Evolutionary conservation across 2,329 filamentous ascomycete genomes (phyloP).

Genomic region (Cylindrodendrum hubeiense): DNA sequence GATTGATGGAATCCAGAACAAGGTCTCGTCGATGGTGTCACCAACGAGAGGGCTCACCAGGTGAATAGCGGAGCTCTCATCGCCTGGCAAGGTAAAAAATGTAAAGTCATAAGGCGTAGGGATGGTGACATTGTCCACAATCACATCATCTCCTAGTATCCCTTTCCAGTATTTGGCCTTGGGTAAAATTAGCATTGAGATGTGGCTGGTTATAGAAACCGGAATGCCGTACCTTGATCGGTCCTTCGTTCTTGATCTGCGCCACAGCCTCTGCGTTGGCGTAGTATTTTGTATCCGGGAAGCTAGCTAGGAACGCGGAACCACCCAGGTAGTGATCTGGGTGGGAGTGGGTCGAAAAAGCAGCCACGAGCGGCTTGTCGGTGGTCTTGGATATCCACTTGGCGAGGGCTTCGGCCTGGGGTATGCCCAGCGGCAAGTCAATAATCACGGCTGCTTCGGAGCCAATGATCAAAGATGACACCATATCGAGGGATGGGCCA

Average conservation of each 20-base stretch:
- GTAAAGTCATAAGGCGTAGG: constrained; percentile 25
- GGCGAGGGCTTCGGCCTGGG: constrained; percentile 21
- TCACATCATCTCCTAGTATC: constrained; percentile 8
- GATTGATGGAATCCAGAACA: constrained; percentile 31
- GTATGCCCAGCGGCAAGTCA: constrained; percentile 21
- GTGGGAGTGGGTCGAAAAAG: constrained; percentile 28
- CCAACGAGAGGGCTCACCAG: constrained; percentile 24
- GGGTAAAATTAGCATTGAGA: background rate
- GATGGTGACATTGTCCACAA: constrained; percentile 9
- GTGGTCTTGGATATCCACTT: constrained; percentile 26
- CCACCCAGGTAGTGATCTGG: constrained; percentile 29
- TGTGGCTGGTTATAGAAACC: background rate
- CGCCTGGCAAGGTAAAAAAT: constrained; percentile 27
- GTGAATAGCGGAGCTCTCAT: constrained; percentile 22
- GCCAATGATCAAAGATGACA: constrained; percentile 30
- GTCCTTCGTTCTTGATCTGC: constrained; percentile 22
- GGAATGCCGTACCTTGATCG: constrained; percentile 28
- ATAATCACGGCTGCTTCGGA: constrained; percentile 28
- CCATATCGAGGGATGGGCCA: constrained; percentile 22
- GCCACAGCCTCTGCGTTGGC: constrained; percentile 17
- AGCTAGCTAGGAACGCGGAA: constrained; percentile 15
- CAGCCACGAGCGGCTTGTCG: constrained; percentile 29
- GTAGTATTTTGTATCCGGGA: constrained; percentile 25
- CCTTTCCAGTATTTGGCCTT: constrained; percentile 14
- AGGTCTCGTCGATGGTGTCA: constrained; percentile 28